Base-by-base conservation (phyloP, 1,284 basidiomycete species). In the Trametes versicolor region DNA sequence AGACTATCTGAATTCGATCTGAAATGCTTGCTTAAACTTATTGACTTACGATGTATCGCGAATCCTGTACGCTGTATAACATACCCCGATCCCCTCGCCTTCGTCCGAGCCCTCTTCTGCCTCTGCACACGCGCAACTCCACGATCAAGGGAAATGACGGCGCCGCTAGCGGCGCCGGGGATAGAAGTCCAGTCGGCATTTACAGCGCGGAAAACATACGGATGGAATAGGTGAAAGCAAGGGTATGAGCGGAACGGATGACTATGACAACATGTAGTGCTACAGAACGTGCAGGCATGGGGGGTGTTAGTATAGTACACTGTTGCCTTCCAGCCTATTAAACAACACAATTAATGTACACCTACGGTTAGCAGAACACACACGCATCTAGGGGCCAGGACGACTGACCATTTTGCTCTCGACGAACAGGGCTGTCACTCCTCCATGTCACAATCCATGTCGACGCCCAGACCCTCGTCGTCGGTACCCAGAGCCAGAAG, bases 1-100 rank as follows among this genome's bases (percentile, higher is more conserved):
- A 4, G 83, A 82, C 29, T 57, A 57, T 36, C 55, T 57, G 80
- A 23, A 56, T 48, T 27, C 48, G 54, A 57, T 57, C 27, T 56
- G 48, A 49, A 36, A 32, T 21, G 21, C n/a, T 19, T 39, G 19
- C 47, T 41, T 56, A 51, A 57, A 51, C 61, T 62, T 62, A 62
- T 62, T 41, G 36, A 52, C 54, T 56, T 57, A 62, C 53, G 39
- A 62, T 57, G 61, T 62, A 52, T 53, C 48, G 52, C 50, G 50
- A 51, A 51, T 51, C 52, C 45, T 61, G 60, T 61, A 61, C 60
- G 43, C 47, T 57, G 61, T 57, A 45, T 51, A 50, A 41, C 53
- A 62, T 52, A 62, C 55, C 59, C 50, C 54, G n/a, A 32, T 37
- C 19, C 13, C 15, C 47, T n/a, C 21, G 21, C 37, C 17, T 8